Percentiles rank a stretch among this genome's conserved stretches.
Conservation (phyloP, 2,329 filamentous ascomycete species). For the Pseudopithomyces maydicus region DNA sequence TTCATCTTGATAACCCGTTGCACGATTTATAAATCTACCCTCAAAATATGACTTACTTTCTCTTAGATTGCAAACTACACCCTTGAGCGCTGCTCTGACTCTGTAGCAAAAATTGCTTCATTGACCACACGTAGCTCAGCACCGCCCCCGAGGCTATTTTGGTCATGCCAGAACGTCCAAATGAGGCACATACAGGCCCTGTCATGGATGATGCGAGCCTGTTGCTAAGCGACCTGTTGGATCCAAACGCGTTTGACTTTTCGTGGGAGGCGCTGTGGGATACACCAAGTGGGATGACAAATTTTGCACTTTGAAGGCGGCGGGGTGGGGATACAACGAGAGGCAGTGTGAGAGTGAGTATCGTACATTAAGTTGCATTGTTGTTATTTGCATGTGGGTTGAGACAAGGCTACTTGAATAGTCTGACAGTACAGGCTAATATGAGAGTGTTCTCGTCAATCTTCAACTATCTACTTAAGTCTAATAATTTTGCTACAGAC, state of each 20-base stretch:
- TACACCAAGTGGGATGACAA: slow-evolving; percentile 40
- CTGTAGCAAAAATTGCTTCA: slow-evolving; percentile 43
- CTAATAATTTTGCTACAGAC: too few relatives aligned
- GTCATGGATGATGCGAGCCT: slow-evolving; percentile 36
- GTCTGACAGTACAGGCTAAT: too few relatives aligned
- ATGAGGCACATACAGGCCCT: slow-evolving; percentile 15
- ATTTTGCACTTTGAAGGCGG: slow-evolving; percentile 31
- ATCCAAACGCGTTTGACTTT: slow-evolving; percentile 43
- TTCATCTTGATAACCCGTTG: not conserved
- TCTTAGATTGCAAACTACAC: slow-evolving; percentile 58
- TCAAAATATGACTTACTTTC: not conserved
- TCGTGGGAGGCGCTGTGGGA: slow-evolving; percentile 46
- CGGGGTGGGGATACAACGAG: too few relatives aligned
- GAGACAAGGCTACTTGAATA: too few relatives aligned
- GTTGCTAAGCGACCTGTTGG: slow-evolving; percentile 36
- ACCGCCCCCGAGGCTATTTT: slow-evolving; percentile 20
- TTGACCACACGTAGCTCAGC: slow-evolving; percentile 24
- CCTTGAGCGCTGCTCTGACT: slow-evolving; percentile 50
- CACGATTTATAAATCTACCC: too few relatives aligned
- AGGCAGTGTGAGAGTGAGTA: too few relatives aligned
- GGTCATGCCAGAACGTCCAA: slow-evolving; percentile 13
- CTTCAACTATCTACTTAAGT: too few relatives aligned
- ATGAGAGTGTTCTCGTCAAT: too few relatives aligned
- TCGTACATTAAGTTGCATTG: too few relatives aligned
- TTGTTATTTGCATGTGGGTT: too few relatives aligned